These are phyloP conservation scores for Alloteropsis semialata DNA, from an alignment of 176 grass and related monocot species.

Conservation along the genomic window DNA sequence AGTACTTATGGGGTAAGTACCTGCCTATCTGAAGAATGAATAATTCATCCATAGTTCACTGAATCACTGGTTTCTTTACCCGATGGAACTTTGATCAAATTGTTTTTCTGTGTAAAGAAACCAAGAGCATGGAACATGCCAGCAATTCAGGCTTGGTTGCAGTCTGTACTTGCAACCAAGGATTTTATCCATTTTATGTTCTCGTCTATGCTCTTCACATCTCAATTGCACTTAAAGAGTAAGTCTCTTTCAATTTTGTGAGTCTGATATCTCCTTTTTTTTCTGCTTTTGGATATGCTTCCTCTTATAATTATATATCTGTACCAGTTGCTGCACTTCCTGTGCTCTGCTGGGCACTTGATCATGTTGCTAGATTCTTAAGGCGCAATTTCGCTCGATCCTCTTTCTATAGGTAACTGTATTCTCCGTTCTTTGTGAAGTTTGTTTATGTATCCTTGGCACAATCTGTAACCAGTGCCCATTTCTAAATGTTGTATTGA, in stretches of 20 bases:
- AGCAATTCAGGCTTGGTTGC: conserved; percentile 72
- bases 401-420: conserved; percentile 74
- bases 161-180: conserved; percentile 59
- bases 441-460: background rate
- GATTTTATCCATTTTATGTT: conserved; percentile 94
- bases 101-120: conserved; percentile 49
- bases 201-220: conserved; percentile 66
- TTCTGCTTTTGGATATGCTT: background rate
- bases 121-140: conserved; percentile 80
- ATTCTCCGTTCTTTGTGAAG: background rate
- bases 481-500: conserved; percentile 4
- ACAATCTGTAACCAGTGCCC: background rate
- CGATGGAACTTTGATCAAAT: background rate
- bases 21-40: conserved; percentile 16
- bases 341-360: conserved; percentile 91
- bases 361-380: conserved; percentile 84
- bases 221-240: conserved; percentile 83
- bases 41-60: background rate
- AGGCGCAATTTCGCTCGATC: conserved; percentile 75
- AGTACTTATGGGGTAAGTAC: conserved; percentile 65
- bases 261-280: background rate
- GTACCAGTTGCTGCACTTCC: conserved; percentile 83
- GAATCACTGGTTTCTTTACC: background rate
- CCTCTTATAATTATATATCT: background rate
- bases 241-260: conserved; percentile 18